Evolutionary conservation across 148 eudicot species (phyloP).

Genomic region (Diospyros lotus): DNA sequence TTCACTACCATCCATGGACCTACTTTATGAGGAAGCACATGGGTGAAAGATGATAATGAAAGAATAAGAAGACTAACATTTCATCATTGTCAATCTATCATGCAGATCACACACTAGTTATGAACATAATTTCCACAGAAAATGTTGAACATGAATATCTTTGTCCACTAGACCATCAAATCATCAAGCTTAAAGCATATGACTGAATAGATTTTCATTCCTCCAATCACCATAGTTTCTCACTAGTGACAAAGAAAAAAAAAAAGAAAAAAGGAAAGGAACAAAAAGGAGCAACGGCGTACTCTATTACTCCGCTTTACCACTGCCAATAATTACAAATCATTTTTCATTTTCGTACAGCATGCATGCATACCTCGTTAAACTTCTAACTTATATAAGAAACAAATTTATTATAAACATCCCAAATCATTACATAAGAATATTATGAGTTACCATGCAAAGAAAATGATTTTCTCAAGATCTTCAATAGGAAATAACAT

Average conservation of each 20-base stretch:
- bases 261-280: too few relatives aligned
- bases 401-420: neutral
- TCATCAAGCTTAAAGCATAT: constrained; percentile 1
- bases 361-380: too few relatives aligned
- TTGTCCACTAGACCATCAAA: neutral
- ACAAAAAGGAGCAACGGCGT: too few relatives aligned
- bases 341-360: too few relatives aligned
- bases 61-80: neutral
- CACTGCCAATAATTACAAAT: neutral
- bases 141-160: neutral
- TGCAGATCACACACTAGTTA: neutral
- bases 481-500: neutral
- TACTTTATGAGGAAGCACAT: constrained; percentile 9
- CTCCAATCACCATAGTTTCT: neutral
- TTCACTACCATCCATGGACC: constrained; percentile 16
- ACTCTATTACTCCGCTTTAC: neutral
- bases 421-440: neutral
- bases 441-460: too few relatives aligned
- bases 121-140: neutral
- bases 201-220: neutral
- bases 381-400: neutral
- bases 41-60: neutral
- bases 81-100: neutral
- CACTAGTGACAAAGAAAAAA: neutral
- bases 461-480: neutral